Base-by-base conservation (phyloP, 2,329 filamentous ascomycete genomes). In the Alternaria postmessia region DNA sequence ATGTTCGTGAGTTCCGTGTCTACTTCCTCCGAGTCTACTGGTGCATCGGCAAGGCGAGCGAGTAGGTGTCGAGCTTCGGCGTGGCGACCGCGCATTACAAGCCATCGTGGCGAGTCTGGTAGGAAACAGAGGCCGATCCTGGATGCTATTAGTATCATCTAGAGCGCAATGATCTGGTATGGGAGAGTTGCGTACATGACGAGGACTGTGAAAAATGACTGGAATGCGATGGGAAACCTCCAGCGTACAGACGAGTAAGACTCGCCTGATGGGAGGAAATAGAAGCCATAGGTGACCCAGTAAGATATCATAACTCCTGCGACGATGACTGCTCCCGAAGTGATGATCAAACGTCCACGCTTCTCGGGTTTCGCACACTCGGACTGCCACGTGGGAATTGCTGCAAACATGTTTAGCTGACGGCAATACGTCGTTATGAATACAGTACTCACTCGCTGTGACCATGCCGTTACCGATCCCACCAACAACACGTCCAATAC, bases 81-180 rank as follows among this genome's bases (percentile, higher is more conserved):
- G 54, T 85, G 12, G 12, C 55, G 54, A 2, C 83, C 83, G 6
- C 81, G 82, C 3, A 85, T 74, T 11, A 86, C 80, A 41, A 85
- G 73, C 3, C 83, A 80, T n/a, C 85, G 66, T 14, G 83, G 42
- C 74, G 71, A 64, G 75, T 78, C 54, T 60, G 75, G 72, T 68
- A 36, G 73, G 32, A 51, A 64, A n/a, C 55, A 43, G 7, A 62
- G 47, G 7, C 51, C 60, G 7, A 59, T 41, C 56, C 60, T 62
- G 5, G n/a, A 41, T 4, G 5, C 48, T 16, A 22, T 48, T 52
- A 47, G 47, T 42, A 16, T 11, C 3, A 7, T 5, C 4, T 6
- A 11, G 20, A 24, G 5, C 4, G 1, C 1, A 1, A 14, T 26
- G 2, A 20, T 3, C 1, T 18, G 28, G 12, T 3, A 1, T 14